Percentiles rank a stretch among this genome's conserved stretches.
Evolutionary conservation across 176 grass and related monocot genomes (phyloP).

Genomic region (Triticum dicoccoides): DNA sequence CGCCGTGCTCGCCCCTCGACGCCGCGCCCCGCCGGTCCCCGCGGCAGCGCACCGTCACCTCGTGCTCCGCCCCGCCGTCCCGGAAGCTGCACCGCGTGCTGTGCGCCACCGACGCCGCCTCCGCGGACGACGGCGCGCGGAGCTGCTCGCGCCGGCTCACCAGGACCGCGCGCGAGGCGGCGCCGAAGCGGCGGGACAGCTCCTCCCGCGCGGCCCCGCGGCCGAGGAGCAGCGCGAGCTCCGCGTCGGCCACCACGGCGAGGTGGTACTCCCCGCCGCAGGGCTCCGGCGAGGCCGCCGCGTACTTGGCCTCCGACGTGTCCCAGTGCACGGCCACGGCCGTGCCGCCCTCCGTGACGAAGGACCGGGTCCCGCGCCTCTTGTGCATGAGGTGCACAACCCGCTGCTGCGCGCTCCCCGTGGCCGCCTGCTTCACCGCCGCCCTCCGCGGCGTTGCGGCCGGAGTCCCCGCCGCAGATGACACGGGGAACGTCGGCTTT

Average conservation of each 20-base stretch:
- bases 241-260: slow-evolving; percentile 50
- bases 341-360: slow-evolving; percentile 50
- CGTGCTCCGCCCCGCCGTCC: slow-evolving; percentile 68
- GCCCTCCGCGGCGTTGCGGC: slow-evolving; percentile 24
- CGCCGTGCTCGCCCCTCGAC: slow-evolving; percentile 44
- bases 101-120: slow-evolving; percentile 18
- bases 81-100: slow-evolving; percentile 65
- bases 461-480: not conserved
- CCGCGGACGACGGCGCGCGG: not conserved
- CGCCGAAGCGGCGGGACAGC: slow-evolving; percentile 32
- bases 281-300: slow-evolving; percentile 46
- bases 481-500: not conserved
- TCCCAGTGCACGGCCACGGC: slow-evolving; percentile 63
- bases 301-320: slow-evolving; percentile 51
- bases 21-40: slow-evolving; percentile 41
- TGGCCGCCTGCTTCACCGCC: not conserved
- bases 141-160: slow-evolving; percentile 65
- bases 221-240: slow-evolving; percentile 65
- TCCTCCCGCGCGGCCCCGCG: slow-evolving; percentile 33
- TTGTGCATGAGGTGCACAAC: slow-evolving; percentile 31
- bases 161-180: not conserved
- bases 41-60: slow-evolving; percentile 67
- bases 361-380: slow-evolving; percentile 55
- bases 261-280: slow-evolving; percentile 58
- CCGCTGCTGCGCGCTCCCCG: not conserved